A percentile compares a stretch with the other conserved stretches of the same genome.
phyloP scores from a whole-genome alignment of 495 filamentous ascomycete genomes.

The Podospora bellae-mahoneyi region DNA sequence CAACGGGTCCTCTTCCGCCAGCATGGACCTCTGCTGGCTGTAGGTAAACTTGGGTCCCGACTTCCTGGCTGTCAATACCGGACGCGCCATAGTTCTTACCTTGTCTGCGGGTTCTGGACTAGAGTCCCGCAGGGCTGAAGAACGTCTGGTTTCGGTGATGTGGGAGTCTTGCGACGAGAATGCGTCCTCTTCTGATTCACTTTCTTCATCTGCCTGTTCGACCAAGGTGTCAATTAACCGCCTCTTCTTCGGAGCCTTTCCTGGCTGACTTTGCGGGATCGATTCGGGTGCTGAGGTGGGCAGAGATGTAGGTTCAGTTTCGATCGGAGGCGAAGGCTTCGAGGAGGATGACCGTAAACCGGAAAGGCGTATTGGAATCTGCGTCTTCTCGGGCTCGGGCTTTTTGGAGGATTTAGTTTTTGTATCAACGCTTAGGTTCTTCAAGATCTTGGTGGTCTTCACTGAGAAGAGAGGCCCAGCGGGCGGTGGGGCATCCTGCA shows the following conservation, averaged over 20 bases:
- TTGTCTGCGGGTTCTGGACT: constrained; percentile 19
- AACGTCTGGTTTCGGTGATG: neutral
- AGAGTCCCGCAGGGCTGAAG: constrained; percentile 16
- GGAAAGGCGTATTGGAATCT: constrained; percentile 42
- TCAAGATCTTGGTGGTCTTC: constrained; percentile 28
- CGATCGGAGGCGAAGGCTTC: neutral
- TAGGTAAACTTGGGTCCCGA: constrained; percentile 44
- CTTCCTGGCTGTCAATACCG: constrained; percentile 24
- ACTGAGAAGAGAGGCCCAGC: constrained; percentile 28
- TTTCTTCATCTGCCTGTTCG: constrained; percentile 36
- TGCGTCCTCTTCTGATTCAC: constrained; percentile 25
- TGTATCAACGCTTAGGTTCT: constrained; percentile 26
- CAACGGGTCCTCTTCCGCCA: constrained; percentile 42
- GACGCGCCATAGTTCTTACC: constrained; percentile 17
- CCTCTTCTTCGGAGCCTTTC: constrained; percentile 35
- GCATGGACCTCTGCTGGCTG: constrained; percentile 47
- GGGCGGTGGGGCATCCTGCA: constrained; percentile 19
- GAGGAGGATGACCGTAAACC: constrained; percentile 16
- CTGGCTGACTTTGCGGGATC: neutral
- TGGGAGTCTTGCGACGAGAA: constrained; percentile 13
- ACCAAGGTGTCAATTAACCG: constrained; percentile 56
- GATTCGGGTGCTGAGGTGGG: constrained; percentile 3
- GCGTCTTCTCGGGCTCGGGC: constrained; percentile 17
- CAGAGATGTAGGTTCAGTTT: constrained; percentile 18
- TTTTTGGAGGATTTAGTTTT: constrained; percentile 18